Percentiles rank a stretch among this genome's conserved stretches.
phyloP scores from a whole-genome alignment of 2,329 filamentous ascomycete genomes.

The Hymenoscyphus linearis region DNA sequence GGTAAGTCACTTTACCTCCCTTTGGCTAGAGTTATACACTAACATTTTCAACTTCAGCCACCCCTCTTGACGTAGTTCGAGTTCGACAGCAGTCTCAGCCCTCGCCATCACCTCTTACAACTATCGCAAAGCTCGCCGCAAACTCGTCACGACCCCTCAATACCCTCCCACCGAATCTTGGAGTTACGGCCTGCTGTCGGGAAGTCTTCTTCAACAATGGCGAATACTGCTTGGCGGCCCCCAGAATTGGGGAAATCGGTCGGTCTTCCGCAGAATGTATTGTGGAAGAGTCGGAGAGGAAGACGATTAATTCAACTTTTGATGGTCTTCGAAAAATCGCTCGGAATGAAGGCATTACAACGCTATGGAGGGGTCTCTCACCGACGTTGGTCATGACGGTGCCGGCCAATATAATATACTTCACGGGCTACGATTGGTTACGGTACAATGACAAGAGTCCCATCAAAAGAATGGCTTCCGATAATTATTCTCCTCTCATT shows the following conservation, averaged over 20 bases:
- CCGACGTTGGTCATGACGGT: constrained; percentile 92
- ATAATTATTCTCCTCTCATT: constrained; percentile 71
- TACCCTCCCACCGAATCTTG: constrained; percentile 73
- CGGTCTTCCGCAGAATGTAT: constrained; percentile 57
- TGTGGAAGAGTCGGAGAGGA: constrained; percentile 78
- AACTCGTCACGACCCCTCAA: constrained; percentile 50
- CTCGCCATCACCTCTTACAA: constrained; percentile 42
- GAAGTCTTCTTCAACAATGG: constrained; percentile 94
- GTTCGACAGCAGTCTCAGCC: constrained; percentile 88
- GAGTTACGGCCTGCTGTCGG: constrained; percentile 89
- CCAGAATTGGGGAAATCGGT: constrained; percentile 23
- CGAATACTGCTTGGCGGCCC: constrained; percentile 45
- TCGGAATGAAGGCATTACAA: constrained; percentile 79
- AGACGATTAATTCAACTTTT: constrained; percentile 82
- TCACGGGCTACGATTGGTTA: constrained; percentile 95
- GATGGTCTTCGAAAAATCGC: constrained; percentile 94
- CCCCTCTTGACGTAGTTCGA: constrained; percentile 92
- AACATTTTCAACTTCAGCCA: constrained; percentile 52
- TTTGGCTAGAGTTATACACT: constrained; percentile 7
- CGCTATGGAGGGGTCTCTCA: constrained; percentile 89
- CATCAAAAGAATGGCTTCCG: constrained; percentile 55
- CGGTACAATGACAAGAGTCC: constrained; percentile 70
- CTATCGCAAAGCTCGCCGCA: constrained; percentile 49
- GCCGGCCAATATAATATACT: constrained; percentile 96
- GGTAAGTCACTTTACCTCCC: constrained; percentile 47